Percentiles rank a stretch among this genome's conserved stretches.
phyloP scores from a whole-genome alignment of 2,329 filamentous ascomycete genomes.

The Bertia moriformis region DNA sequence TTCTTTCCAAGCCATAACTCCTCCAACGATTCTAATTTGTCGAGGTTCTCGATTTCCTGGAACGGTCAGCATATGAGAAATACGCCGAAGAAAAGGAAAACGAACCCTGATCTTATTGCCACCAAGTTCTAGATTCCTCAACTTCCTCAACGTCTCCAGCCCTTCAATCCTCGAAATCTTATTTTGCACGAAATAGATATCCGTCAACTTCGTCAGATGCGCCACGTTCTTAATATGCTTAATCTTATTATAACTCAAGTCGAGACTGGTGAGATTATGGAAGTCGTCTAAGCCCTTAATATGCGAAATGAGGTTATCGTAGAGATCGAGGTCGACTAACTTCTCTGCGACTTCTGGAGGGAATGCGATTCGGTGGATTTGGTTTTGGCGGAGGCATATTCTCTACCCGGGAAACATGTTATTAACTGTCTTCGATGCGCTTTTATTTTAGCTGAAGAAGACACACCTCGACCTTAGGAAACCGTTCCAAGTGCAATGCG shows the following conservation, averaged over 20 bases:
- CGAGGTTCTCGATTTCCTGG: slow-evolving; percentile 72
- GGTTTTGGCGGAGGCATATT: slow-evolving; percentile 85
- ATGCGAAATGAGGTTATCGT: slow-evolving; percentile 87
- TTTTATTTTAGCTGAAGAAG: not conserved
- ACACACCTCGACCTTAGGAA: slow-evolving; percentile 45
- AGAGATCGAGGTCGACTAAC: slow-evolving; percentile 77
- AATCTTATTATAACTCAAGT: slow-evolving; percentile 97
- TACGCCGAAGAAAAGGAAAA: not conserved
- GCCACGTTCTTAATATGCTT: slow-evolving; percentile 88
- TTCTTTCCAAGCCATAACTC: slow-evolving; percentile 96
- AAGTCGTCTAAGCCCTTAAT: slow-evolving; percentile 72
- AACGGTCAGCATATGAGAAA: not conserved
- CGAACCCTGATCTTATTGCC: slow-evolving; percentile 60
- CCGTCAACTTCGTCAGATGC: slow-evolving; percentile 62
- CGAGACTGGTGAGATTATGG: slow-evolving; percentile 61
- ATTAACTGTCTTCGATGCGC: too few species aligned
- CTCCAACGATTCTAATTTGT: slow-evolving; percentile 60
- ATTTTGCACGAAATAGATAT: slow-evolving; percentile 88
- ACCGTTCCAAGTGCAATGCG: slow-evolving; percentile 68
- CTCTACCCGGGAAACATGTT: slow-evolving; percentile 22
- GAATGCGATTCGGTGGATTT: slow-evolving; percentile 66
- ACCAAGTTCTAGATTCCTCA: slow-evolving; percentile 77
- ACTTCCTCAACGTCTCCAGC: slow-evolving; percentile 56
- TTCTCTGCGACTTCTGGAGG: slow-evolving; percentile 50
- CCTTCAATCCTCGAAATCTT: slow-evolving; percentile 81